A percentile compares a stretch with the other conserved stretches of the same genome.
Evolutionary conservation across 768 basidiomycete species (phyloP).

Genomic region (Coprinopsis cinerea): DNA sequence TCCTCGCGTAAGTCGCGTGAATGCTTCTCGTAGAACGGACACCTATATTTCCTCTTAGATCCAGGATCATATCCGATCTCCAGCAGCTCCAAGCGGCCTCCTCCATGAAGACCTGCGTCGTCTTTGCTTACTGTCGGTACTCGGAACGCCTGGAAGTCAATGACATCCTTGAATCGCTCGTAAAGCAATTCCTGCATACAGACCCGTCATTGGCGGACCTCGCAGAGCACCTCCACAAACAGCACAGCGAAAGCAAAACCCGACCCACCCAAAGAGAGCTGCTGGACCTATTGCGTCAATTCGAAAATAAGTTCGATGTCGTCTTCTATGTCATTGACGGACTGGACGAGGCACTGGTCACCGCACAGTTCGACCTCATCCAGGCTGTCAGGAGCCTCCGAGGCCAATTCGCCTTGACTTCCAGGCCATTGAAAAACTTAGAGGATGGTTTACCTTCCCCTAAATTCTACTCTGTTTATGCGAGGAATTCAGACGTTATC

Average conservation of each 20-base stretch:
- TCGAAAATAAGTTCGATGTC: neutral
- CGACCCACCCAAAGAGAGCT: neutral
- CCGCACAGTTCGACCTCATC: slow-evolving; percentile 1
- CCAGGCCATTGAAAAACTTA: neutral
- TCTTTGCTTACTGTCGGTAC: slow-evolving; percentile 5
- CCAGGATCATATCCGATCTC: neutral
- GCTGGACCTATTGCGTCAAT: neutral
- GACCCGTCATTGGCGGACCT: neutral
- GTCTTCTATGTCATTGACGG: neutral
- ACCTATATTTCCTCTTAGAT: neutral
- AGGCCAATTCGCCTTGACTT: neutral
- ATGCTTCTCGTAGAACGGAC: neutral
- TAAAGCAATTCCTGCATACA: neutral
- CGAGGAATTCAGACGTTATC: neutral
- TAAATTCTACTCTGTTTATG: neutral
- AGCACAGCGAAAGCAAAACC: neutral
- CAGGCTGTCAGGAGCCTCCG: neutral
- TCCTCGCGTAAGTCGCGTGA: slow-evolving; percentile 5
- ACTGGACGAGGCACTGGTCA: slow-evolving; percentile 1
- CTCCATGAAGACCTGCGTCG: neutral
- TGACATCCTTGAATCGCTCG: neutral
- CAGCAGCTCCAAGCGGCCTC: neutral
- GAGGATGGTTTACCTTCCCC: neutral
- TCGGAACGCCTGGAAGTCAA: neutral
- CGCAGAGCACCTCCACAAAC: neutral